phyloP scores from a whole-genome alignment of 2,329 filamentous ascomycete species.

The Juglanconis oblonga region DNA sequence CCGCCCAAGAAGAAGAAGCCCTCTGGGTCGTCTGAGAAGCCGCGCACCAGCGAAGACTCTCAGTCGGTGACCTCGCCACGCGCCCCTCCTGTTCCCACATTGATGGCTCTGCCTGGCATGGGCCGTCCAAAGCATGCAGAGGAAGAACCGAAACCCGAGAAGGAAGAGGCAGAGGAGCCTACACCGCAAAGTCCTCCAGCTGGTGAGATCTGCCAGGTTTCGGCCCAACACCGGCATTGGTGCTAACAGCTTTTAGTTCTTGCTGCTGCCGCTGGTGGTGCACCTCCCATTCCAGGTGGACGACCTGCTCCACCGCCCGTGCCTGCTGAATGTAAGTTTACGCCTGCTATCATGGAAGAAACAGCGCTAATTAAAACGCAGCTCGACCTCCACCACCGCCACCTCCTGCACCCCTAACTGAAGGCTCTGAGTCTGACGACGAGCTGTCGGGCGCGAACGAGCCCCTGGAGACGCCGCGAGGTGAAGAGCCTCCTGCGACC shows the following conservation, averaged over 20 bases:
- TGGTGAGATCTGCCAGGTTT: slow-evolving; percentile 24
- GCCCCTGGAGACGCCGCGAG: slow-evolving; percentile 37
- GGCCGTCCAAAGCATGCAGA: slow-evolving; percentile 51
- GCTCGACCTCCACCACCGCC: slow-evolving; percentile 60
- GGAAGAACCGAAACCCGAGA: slow-evolving; percentile 42
- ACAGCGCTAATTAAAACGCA: slow-evolving; percentile 35
- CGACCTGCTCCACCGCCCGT: slow-evolving; percentile 56
- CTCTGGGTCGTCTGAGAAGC: slow-evolving; percentile 33
- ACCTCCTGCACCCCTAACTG: slow-evolving; percentile 56
- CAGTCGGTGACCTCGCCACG: slow-evolving; percentile 43
- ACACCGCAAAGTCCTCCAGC: slow-evolving; percentile 26
- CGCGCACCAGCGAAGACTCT: slow-evolving; percentile 39
- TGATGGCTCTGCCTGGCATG: slow-evolving; percentile 73
- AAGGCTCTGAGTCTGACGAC: slow-evolving; percentile 85
- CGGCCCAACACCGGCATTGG: slow-evolving; percentile 15
- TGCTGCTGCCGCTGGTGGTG: slow-evolving; percentile 26
- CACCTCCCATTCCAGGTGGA: slow-evolving; percentile 46
- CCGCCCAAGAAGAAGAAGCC: slow-evolving; percentile 57
- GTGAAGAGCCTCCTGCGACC: slow-evolving; percentile 34
- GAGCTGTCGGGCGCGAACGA: slow-evolving; percentile 64
- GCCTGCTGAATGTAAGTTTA: slow-evolving; percentile 58
- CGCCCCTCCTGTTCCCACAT: slow-evolving; percentile 54
- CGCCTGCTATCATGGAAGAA: not conserved
- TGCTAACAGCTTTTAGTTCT: slow-evolving; percentile 29
- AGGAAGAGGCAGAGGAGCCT: slow-evolving; percentile 34